Evolutionary conservation across 2,329 filamentous ascomycete genomes (phyloP), one percentile per base, ranked within the genome.

Genomic region (Apiospora pterosperma): DNA sequence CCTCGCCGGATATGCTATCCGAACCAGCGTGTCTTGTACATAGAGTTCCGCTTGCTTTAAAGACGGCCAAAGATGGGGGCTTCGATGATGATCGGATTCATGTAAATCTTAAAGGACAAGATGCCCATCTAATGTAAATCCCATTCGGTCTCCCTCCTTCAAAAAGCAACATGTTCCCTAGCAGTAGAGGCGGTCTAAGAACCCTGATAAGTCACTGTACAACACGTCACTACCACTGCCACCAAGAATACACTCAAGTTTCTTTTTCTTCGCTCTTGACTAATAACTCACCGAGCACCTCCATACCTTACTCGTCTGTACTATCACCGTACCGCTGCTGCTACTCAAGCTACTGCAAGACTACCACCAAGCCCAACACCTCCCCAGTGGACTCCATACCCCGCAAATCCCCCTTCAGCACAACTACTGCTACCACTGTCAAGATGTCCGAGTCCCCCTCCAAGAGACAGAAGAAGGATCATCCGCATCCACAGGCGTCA

Each of bases 141-240:
- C 16, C 8, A n/a, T n/a, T n/a, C 2, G 25, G 5, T 41, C 28
- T 34, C 8, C 21, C 16, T 34, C 16, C 2, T 34, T 19, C 12
- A 55, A 55, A 55, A 55, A 12, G 48, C 28, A 55, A 55, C 19
- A 55, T 55, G 48, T 55, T 34, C 48, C 34, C 28, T 34, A 31
- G 16, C n/a, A 55, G 14, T 31, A 55, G 28, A 34, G 34, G 25
- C 19, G 19, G 48, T 34, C 48, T 55, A 4, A 55, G 48, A 55
- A 55, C 28, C 21, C 48, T 55, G 34, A n/a, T 28, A 34, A 34
- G 10, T 34, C 48, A 8, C 48, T 34, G 8, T 55, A 55, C 31
- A 52, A 41, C 39, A 63, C 62, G 62, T 63, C 48, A 63, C 62
- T 59, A 41, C 42, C 36, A 19, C 16, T 11, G 14, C 48, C 16